Evolutionary conservation across 306 rosid genomes (phyloP).

Genomic region (Geum urbanum): DNA sequence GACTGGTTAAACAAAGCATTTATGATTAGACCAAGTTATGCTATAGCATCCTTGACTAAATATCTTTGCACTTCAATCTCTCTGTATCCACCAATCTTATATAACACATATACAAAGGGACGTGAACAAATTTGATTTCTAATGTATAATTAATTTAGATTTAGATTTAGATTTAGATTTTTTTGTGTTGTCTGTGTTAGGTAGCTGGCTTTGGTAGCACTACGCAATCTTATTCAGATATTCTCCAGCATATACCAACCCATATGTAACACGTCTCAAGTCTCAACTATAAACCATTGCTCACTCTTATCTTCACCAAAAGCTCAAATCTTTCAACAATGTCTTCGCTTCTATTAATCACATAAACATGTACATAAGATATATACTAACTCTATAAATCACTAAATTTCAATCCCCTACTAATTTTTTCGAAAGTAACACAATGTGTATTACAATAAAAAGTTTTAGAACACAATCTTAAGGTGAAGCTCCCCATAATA

Average conservation of each 20-base stretch:
- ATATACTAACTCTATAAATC: background rate
- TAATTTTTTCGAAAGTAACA: too few relatives aligned
- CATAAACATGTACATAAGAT: background rate
- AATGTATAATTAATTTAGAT: background rate
- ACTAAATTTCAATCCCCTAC: background rate
- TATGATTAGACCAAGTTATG: background rate
- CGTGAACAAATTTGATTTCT: background rate
- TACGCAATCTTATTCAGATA: background rate
- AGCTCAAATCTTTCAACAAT: conserved; percentile 3
- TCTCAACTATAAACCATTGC: background rate
- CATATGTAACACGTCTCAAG: too few relatives aligned
- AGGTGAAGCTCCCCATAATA: conserved; percentile 79
- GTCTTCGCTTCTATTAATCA: conserved; percentile 15
- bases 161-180: background rate
- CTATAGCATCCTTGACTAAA: background rate
- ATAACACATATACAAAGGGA: background rate
- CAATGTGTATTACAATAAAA: background rate
- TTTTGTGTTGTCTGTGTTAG: background rate
- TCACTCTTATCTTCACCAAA: background rate
- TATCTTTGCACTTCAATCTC: background rate
- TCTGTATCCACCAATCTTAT: background rate
- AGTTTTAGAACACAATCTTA: conserved; percentile 11
- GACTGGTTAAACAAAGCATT: too few relatives aligned
- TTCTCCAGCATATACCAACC: conserved; percentile 7
- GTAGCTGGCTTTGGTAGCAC: background rate